Evolutionary conservation across 1,139 yeast genomes (phyloP), one percentile per base, ranked within the genome.

Genomic region (Kodamaea plutei): DNA sequence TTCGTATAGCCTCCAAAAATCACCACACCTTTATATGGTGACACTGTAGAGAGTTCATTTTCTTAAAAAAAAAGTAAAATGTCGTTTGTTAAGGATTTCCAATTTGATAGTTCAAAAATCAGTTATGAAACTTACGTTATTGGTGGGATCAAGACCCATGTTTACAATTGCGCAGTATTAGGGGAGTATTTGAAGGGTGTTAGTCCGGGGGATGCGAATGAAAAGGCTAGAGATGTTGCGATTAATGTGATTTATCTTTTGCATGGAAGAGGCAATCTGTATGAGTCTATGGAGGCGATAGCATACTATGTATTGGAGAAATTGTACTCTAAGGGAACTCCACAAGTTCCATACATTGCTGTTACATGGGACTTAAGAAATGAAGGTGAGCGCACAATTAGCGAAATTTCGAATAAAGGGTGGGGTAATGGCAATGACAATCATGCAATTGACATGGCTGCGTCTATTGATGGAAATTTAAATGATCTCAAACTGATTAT

Each of bases 321-420:
- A 28, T 57, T 52, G 40, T 48, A 58, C 29, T 41, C 47, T 15
- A 47, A 47, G 30, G 31, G 33, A 1, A 35, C 33, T 2, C 37
- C 39, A 0, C 34, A 45, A 17, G 44, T 44, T 15, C 61, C 71
- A 3, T 47, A 73, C 28, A 55, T 77, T 20, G 69, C 75, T 29
- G 70, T 76, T 8, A 60, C 79, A 0, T 76, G 76, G 48, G 87
- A 80, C 43, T 55, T 59, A 34, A 61, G 81, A 35, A 79, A 80
- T 52, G 87, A 80, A 45, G 87, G 87, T 2, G 52, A 50, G 22
- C 54, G 87, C 25, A 30, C 47, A 7, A 50, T 74, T 2, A 60
- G 65, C 30, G 43, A 38, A 1, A 22, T 25, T 10, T 57, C 57
- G 27, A 76, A 76, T 47, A 30, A 45, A 4, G 56, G 53, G 19